Base-by-base conservation (phyloP, 108 stramenopile genomes). In the Cylindrotheca fusiformis region DNA sequence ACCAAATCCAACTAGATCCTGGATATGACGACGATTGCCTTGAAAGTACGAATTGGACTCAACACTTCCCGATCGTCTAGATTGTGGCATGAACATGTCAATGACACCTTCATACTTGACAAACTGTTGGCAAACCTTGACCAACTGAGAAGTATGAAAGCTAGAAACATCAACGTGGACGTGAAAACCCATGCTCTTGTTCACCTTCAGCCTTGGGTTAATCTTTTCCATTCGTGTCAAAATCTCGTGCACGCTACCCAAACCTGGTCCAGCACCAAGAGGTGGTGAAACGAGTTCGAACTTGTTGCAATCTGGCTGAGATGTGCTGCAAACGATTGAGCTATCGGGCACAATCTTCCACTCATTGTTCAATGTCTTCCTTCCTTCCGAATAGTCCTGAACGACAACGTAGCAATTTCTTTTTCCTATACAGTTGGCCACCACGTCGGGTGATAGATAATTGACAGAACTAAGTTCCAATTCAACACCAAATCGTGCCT, bases 61-160 rank as follows among this genome's bases (percentile, higher is more conserved):
- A 1, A 3, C 18, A 54, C 72, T 73, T 31, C 75, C 67, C 26
- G 60, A 55, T 22, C 78, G 73, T 33, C 83, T 69, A 26, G 83
- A 84, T 2, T 67, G 59, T 0, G 82, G 76, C 77, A 87, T 70
- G 58, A 87, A 69, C 2, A 76, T 54, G 63, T 87, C 83, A 18
- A 88, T 75, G 17, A 65, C 78, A 19, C 71, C 78, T 67, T 88
- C 87, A 45, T 81, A 85, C 53, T 83, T 83, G 61, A 88, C 56
- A 55, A 72, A 84, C 36, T 85, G 82, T 44, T 81, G 79, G 58
- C 83, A 85, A 10, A 88, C 47, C 45, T 85, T 82, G 63, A 80
- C 60, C 2, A 85, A 58, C 56, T 83, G 68, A 22, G 53, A 36
- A 14, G 71, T 19, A 28, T 63, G 36, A 18, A 77, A 47, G 12